These are phyloP conservation scores for Cyclotella atomus DNA, from an alignment of 108 stramenopile genomes.

Conservation along the genomic window DNA sequence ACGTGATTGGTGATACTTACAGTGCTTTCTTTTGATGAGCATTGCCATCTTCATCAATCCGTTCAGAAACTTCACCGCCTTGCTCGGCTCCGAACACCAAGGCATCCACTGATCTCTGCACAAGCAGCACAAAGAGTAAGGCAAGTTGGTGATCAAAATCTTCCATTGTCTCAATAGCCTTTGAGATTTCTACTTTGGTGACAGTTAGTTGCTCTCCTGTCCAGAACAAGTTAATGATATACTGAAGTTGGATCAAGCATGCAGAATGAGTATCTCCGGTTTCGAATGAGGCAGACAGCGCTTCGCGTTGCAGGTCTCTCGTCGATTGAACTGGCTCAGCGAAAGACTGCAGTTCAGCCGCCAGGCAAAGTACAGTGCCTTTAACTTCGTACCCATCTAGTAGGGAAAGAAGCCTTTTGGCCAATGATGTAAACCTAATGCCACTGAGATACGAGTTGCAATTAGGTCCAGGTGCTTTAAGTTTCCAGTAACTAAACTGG, in stretches of 20 bases:
- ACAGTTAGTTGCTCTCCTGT: not conserved
- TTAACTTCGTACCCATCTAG: constrained; percentile 7
- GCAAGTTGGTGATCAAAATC: too few relatives aligned
- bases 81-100: too few relatives aligned
- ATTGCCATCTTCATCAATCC: not conserved
- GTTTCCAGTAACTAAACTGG: not conserved
- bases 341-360: not conserved
- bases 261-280: not conserved
- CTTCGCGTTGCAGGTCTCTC: not conserved
- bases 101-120: too few relatives aligned
- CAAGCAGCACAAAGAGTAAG: too few relatives aligned
- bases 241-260: not conserved
- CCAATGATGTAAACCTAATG: not conserved
- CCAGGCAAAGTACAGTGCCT: not conserved
- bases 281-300: not conserved
- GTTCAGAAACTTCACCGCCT: not conserved
- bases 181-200: not conserved
- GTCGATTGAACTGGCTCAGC: not conserved
- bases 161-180: not conserved
- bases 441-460: too few relatives aligned
- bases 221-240: not conserved
- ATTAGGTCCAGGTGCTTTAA: not conserved
- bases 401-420: not conserved
- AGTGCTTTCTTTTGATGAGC: not conserved
- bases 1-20: not conserved